Evolutionary conservation across 352 stramenopile species (phyloP), one percentile per base, ranked within the genome.

Genomic region (Phytophthora macrochlamydospora): DNA sequence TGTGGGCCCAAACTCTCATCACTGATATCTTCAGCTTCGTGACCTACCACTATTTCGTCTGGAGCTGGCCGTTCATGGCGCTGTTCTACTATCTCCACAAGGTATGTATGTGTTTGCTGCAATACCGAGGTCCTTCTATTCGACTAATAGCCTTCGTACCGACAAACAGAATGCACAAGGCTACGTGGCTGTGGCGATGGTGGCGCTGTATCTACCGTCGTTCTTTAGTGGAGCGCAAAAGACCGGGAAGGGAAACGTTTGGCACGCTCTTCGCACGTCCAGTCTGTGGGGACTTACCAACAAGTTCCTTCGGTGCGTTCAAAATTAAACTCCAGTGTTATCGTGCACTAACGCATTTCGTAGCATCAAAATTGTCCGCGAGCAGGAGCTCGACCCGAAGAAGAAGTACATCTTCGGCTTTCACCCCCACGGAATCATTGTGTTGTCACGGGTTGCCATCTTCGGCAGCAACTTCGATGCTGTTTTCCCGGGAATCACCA

Each of bases 1-100:
- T 61, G 51, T 88, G 79, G 82, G 51, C 76, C 51, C 82, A 87
- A 54, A 60, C 29, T 24, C 33, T 78, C 32, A 42, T 75, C 33
- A 71, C 68, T 1, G 76, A 89, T 44, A 38, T 75, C 44, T 89
- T 89, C 58, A 73, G 71, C 67, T 88, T 91, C 62, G 65, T 87
- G 38, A 78, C 69, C 56, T 85, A 90, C 73, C 85, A 93, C 67
- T 93, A 93, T 77, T 89, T 90, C 62, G 52, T 90, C 30, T 93
- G 81, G 80, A 56, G 67, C 18, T 50, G 78, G 28, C 75, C 78
- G 0, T 80, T 84, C 40, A 24, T 80, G 30, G 69, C 72, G 49
- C 56, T 91, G 32, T 84, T 90, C 62, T 89, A 89, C 67, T 90
- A 84, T 38, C 69, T 93, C 28, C 78, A 88, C 71, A 54, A 65